A percentile compares a stretch with the other conserved stretches of the same genome.
Evolutionary conservation across 1,284 basidiomycete species (phyloP).

Genomic region (Rhodotorula sp.): DNA sequence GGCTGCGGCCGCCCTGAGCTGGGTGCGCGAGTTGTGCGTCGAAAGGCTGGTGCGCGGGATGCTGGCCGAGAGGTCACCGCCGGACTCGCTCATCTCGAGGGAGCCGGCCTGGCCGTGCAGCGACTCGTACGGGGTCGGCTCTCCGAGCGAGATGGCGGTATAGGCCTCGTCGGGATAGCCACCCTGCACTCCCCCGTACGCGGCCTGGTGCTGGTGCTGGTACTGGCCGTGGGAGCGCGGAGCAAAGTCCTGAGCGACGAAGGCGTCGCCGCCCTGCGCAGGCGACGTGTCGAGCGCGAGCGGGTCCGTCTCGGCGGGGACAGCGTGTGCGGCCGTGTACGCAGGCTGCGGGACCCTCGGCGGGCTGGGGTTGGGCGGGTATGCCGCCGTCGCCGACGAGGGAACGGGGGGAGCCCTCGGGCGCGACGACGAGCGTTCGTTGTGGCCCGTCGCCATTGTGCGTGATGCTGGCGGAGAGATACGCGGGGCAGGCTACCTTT

Average conservation of each 20-base stretch:
- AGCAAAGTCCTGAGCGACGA: slow-evolving; percentile 21
- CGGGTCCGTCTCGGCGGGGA: slow-evolving; percentile 29
- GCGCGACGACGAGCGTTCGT: slow-evolving; percentile 1
- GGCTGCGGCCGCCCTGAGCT: slow-evolving; percentile 12
- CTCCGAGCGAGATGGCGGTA: slow-evolving; percentile 19
- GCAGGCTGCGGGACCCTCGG: not conserved
- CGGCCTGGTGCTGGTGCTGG: not conserved
- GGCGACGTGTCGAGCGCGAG: slow-evolving; percentile 28
- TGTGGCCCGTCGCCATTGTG: not conserved
- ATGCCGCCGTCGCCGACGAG: not conserved
- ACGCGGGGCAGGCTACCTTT: not conserved
- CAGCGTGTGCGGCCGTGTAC: not conserved
- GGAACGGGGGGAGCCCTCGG: not conserved
- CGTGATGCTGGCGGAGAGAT: not conserved
- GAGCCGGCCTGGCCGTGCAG: slow-evolving; percentile 7
- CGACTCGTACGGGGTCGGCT: not conserved
- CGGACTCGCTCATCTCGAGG: slow-evolving; percentile 25
- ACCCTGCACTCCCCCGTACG: not conserved
- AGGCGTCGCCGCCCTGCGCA: slow-evolving; percentile 1
- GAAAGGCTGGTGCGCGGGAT: slow-evolving; percentile 21
- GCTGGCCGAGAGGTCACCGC: slow-evolving; percentile 3
- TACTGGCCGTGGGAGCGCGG: not conserved
- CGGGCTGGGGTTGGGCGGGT: not conserved
- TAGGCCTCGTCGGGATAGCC: slow-evolving; percentile 27
- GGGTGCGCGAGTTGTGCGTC: slow-evolving; percentile 31